phyloP scores from a whole-genome alignment of 306 rosid genomes.

The Astragalus membranaceus region DNA sequence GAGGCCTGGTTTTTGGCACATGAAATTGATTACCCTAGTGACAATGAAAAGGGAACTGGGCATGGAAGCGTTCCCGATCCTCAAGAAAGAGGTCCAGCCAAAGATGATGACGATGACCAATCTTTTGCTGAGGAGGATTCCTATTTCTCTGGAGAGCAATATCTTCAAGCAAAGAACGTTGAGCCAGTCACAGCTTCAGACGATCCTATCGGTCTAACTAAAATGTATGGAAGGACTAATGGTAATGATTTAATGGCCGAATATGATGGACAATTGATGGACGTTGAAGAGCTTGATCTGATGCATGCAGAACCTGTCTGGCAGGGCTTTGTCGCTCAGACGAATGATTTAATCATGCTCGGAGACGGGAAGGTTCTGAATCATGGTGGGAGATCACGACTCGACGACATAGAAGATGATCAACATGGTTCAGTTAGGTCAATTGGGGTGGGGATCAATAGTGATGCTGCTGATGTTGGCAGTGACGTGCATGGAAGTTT shows the following conservation, averaged over 20 bases:
- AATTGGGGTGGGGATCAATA: slow-evolving; percentile 92
- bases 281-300: slow-evolving; percentile 74
- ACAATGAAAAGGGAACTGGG: slow-evolving; percentile 88
- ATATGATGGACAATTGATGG: slow-evolving; percentile 89
- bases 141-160: slow-evolving; percentile 86
- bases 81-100: slow-evolving; percentile 65
- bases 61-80: slow-evolving; percentile 83
- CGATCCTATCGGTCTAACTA: slow-evolving; percentile 66
- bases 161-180: slow-evolving; percentile 61
- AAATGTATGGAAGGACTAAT: slow-evolving; percentile 60
- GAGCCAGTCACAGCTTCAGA: slow-evolving; percentile 60
- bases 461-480: slow-evolving; percentile 86
- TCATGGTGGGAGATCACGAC: slow-evolving; percentile 51
- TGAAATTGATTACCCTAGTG: slow-evolving; percentile 97
- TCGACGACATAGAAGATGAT: slow-evolving; percentile 78
- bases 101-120: slow-evolving; percentile 93
- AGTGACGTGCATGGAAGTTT: slow-evolving; percentile 90
- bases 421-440: slow-evolving; percentile 92
- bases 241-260: slow-evolving; percentile 68
- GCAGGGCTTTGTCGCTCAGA: slow-evolving; percentile 93
- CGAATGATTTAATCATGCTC: slow-evolving; percentile 65
- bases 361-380: slow-evolving; percentile 62
- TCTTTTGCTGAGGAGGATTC: slow-evolving; percentile 97
- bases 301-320: slow-evolving; percentile 90
- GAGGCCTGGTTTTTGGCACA: slow-evolving; percentile 99